A percentile compares a stretch with the other conserved stretches of the same genome.
Conservation (phyloP, 2,329 filamentous ascomycete species). For the Alternaria alternata region DNA sequence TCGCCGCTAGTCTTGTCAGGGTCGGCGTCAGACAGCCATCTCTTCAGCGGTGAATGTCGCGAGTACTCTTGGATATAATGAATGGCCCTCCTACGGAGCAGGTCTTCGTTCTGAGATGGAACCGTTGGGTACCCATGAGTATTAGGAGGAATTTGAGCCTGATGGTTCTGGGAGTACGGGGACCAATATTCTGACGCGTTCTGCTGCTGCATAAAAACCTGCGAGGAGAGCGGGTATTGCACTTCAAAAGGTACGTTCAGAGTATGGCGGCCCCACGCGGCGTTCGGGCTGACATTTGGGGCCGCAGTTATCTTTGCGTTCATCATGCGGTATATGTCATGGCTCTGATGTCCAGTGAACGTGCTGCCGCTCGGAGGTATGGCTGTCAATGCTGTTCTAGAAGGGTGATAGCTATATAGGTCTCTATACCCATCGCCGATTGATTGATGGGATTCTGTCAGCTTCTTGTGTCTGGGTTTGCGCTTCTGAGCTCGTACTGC, state of each 20-base stretch:
- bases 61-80: slow-evolving; percentile 26
- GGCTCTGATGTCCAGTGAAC: slow-evolving; percentile 23
- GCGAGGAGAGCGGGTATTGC: slow-evolving; percentile 4
- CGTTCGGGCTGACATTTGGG: not conserved
- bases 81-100: slow-evolving; percentile 25
- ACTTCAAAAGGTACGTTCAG: slow-evolving; percentile 16
- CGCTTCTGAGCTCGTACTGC: not conserved
- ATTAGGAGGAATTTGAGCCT: not conserved
- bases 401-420: slow-evolving; percentile 16
- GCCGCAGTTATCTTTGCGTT: slow-evolving; percentile 17
- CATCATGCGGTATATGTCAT: slow-evolving; percentile 27
- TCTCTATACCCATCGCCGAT: slow-evolving; percentile 17
- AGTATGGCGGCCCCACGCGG: not conserved
- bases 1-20: slow-evolving; percentile 12
- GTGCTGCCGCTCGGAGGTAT: slow-evolving; percentile 16
- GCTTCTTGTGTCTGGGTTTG: not conserved
- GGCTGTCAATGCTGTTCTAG: slow-evolving; percentile 11
- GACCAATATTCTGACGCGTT: not conserved
- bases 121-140: not conserved
- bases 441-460: slow-evolving; percentile 20
- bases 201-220: slow-evolving; percentile 4
- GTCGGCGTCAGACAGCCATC: slow-evolving; percentile 14
- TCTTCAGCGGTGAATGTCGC: slow-evolving; percentile 13
- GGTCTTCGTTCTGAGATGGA: slow-evolving; percentile 15
- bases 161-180: slow-evolving; percentile 7